Base-by-base conservation (phyloP, 129 eudicot genomes). In the Centrapalus pauciflorus region DNA sequence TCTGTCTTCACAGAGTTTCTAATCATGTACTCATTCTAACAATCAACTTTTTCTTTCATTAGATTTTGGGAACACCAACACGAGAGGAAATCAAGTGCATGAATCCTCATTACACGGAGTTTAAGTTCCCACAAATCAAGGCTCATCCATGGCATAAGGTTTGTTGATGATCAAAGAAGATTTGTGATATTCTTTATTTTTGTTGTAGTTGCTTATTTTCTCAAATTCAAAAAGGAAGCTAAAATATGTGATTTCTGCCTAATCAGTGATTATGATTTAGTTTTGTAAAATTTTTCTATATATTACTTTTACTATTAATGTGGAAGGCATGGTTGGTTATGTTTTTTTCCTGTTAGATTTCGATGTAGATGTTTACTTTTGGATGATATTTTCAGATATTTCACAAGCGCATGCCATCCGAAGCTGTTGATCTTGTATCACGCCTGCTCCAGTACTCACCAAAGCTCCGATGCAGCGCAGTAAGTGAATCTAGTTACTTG, bases 61-160 rank as follows among this genome's bases (percentile, higher is more conserved):
- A 94, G 99, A 72, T 94, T 46, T 77, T 94, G 80, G 99, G 97
- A 61, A 89, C 99, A 6, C 99, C 97, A 63, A 94, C 99, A 30
- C 81, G 99, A 55, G 99, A 94, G 74, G 99, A 89, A 81, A 87
- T 94, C 34, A 94, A 84, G 80, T 94, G 99, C 78, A 94, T 94
- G 99, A 94, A 89, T 76, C 99, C 99, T 10, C 79, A 94, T 74
- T 94, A 94, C 76, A 89, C 71, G 4, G 99, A 94, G 43, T 94
- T 84, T 67, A 94, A 90, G 77, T 94, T 94, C 75, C 99, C 97
- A 24, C 97, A 89, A 66, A 94, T 94, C 73, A 94, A 94, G 81
- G 99, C 99, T 67, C 95, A 94, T 66, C 99, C 99, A 8, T 94
- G 97, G 99, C 97, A 94, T 81, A 94, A 94, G 99, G 99, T 94